phyloP scores from a whole-genome alignment of 2,329 filamentous ascomycete genomes.

The Pseudogymnoascus sp. region DNA sequence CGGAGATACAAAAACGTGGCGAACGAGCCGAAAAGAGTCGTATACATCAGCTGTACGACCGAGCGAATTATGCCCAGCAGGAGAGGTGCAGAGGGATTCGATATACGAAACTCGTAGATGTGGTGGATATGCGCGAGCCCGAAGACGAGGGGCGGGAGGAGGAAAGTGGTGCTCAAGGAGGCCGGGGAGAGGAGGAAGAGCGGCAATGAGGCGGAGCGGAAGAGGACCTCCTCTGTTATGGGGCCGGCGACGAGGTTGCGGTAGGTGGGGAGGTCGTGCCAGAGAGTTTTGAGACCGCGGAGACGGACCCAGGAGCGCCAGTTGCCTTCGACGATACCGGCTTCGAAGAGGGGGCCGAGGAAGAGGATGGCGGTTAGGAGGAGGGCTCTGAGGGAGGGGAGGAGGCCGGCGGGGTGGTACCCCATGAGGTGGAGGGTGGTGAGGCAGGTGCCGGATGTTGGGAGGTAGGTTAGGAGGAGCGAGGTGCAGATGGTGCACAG shows the following conservation, averaged over 20 bases:
- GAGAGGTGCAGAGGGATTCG: slow-evolving; percentile 63
- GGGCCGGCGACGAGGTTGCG: slow-evolving; percentile 84
- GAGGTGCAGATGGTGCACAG: slow-evolving; percentile 61
- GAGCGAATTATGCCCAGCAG: slow-evolving; percentile 61
- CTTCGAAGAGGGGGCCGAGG: slow-evolving; percentile 74
- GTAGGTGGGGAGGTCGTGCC: slow-evolving; percentile 72
- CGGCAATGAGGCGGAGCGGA: slow-evolving; percentile 79
- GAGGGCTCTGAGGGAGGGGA: slow-evolving; percentile 58
- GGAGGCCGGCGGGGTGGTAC: slow-evolving; percentile 66
- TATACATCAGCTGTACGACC: slow-evolving; percentile 80
- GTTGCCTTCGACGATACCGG: slow-evolving; percentile 61
- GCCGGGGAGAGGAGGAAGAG: slow-evolving; percentile 63
- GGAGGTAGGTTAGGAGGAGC: slow-evolving; percentile 57
- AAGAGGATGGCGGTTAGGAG: slow-evolving; percentile 73
- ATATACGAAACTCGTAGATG: slow-evolving; percentile 86
- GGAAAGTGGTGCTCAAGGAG: slow-evolving; percentile 52
- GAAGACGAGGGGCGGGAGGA: slow-evolving; percentile 81
- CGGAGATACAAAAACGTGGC: slow-evolving; percentile 83
- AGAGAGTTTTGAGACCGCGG: slow-evolving; percentile 48
- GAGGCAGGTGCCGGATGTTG: slow-evolving; percentile 46
- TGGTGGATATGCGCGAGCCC: slow-evolving; percentile 92
- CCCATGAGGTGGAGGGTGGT: slow-evolving; percentile 65
- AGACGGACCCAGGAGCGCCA: slow-evolving; percentile 60
- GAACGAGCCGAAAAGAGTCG: slow-evolving; percentile 87
- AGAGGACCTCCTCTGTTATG: slow-evolving; percentile 87